phyloP scores from a whole-genome alignment of 192 early-diverging fungal species.

The Cetraspora pellucida region DNA sequence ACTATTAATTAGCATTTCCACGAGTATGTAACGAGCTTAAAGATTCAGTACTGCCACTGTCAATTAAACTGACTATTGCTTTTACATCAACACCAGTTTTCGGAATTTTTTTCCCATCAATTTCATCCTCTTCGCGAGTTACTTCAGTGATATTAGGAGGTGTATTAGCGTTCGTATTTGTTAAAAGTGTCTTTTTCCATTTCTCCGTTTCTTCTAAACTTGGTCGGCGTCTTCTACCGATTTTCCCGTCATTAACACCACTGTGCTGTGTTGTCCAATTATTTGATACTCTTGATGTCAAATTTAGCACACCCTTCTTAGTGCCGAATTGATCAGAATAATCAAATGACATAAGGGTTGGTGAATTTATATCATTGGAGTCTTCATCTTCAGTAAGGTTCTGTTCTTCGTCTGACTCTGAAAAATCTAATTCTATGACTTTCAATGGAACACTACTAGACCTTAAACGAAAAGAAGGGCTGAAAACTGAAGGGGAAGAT shows the following conservation, averaged over 20 bases:
- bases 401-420: background rate
- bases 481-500: background rate
- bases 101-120: background rate
- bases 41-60: background rate
- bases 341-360: slow-evolving; percentile 21
- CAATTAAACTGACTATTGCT: background rate
- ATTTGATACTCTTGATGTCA: slow-evolving; percentile 15
- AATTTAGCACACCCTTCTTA: slow-evolving; percentile 20
- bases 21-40: background rate
- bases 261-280: slow-evolving; percentile 19
- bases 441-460: slow-evolving; percentile 16
- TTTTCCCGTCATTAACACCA: background rate
- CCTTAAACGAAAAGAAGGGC: background rate
- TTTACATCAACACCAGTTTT: no score
- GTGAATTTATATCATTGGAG: background rate
- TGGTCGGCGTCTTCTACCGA: background rate
- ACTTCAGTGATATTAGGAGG: background rate
- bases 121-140: background rate
- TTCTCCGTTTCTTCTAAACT: slow-evolving; percentile 25
- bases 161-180: background rate
- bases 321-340: slow-evolving; percentile 12
- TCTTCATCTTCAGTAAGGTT: background rate
- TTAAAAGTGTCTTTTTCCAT: slow-evolving; percentile 23
- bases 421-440: slow-evolving; percentile 2
- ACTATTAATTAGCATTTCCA: background rate